Conservation (phyloP, 345 rosid species). For the Melaleuca quinquenervia region DNA sequence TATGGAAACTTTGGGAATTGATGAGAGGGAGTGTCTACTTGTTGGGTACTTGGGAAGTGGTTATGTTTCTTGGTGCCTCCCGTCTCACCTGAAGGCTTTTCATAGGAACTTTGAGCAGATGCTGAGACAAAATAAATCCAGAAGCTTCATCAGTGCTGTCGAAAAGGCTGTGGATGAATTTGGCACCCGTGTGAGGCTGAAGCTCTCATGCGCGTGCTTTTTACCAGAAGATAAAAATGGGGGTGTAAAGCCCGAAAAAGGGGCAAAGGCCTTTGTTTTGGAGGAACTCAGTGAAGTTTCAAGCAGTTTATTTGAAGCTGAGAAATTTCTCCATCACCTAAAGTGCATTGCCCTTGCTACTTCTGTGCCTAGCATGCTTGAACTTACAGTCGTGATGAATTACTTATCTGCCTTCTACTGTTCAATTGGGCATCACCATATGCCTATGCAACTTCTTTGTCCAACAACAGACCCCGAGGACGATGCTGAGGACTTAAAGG, state of each 20-base stretch:
- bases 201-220: slow-evolving; percentile 50
- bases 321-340: slow-evolving; percentile 36
- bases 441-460: slow-evolving; percentile 36
- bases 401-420: slow-evolving; percentile 45
- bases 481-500: background rate
- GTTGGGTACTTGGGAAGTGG: slow-evolving; percentile 42
- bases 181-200: slow-evolving; percentile 33
- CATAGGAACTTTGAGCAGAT: slow-evolving; percentile 39
- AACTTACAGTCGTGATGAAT: slow-evolving; percentile 28
- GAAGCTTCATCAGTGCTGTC: slow-evolving; percentile 44
- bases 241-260: background rate
- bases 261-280: background rate
- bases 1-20: background rate
- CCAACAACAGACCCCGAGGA: slow-evolving; percentile 13
- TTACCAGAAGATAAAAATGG: slow-evolving; percentile 9
- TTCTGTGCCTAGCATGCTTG: slow-evolving; percentile 33
- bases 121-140: slow-evolving; percentile 24
- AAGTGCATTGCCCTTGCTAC: slow-evolving; percentile 36
- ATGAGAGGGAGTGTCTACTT: slow-evolving; percentile 17
- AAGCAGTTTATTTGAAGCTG: slow-evolving; percentile 31
- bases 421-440: slow-evolving; percentile 38
- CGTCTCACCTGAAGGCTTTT: slow-evolving; percentile 59
- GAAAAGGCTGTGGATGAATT: slow-evolving; percentile 62
- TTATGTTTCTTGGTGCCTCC: slow-evolving; percentile 38
- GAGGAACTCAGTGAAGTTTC: slow-evolving; percentile 29